phyloP scores from a whole-genome alignment of 2,329 filamentous ascomycete genomes.

The Verticillium klebahnii region DNA sequence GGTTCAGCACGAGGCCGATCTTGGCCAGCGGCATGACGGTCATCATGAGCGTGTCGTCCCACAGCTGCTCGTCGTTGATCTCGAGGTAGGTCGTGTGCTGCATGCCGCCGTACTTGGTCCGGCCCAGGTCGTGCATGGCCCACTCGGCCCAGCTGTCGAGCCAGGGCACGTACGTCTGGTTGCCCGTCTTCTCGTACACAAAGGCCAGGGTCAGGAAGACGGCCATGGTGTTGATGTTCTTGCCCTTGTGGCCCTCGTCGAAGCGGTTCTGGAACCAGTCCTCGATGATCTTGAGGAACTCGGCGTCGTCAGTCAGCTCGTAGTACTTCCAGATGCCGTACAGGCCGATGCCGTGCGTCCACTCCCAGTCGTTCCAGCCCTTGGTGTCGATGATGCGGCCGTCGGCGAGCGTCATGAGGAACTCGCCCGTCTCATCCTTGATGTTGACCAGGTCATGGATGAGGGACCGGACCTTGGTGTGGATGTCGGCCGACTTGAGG shows the following conservation, averaged over 20 bases:
- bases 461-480: constrained; percentile 57
- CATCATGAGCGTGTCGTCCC: constrained; percentile 89
- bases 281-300: constrained; percentile 61
- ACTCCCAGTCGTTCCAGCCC: constrained; percentile 80
- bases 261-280: constrained; percentile 70
- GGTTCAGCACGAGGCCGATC: constrained; percentile 65
- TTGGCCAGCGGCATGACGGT: constrained; percentile 76
- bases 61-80: constrained; percentile 69
- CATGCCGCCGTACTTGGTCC: constrained; percentile 68
- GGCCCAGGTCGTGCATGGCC: constrained; percentile 71
- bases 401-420: constrained; percentile 65
- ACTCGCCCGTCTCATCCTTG: constrained; percentile 69
- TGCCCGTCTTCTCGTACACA: constrained; percentile 70
- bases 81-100: constrained; percentile 72
- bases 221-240: constrained; percentile 84
- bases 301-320: constrained; percentile 59
- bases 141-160: constrained; percentile 78
- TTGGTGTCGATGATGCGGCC: constrained; percentile 79
- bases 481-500: constrained; percentile 41
- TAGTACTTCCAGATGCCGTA: constrained; percentile 84
- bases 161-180: constrained; percentile 69
- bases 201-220: constrained; percentile 71
- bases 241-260: constrained; percentile 67
- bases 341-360: constrained; percentile 75
- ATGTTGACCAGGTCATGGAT: constrained; percentile 75